Conservation (phyloP, 2,329 filamentous ascomycete species). For the Penicillium sp. region DNA sequence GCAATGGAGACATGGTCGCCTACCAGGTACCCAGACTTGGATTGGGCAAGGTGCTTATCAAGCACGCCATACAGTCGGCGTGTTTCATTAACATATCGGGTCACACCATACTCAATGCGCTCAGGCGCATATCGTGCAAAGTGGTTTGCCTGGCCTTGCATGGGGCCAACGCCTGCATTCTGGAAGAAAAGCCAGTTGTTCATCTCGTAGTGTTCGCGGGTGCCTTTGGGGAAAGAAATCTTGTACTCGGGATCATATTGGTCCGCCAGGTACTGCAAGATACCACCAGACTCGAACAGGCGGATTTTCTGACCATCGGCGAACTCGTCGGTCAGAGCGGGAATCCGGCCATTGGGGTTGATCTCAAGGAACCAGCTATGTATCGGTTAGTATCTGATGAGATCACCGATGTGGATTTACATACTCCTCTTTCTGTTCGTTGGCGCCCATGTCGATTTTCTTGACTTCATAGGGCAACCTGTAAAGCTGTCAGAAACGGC, state of each 20-base stretch:
- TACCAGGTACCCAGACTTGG: slow-evolving; percentile 53
- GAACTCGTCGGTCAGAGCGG: slow-evolving; percentile 78
- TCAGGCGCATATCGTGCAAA: slow-evolving; percentile 81
- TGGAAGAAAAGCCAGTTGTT: slow-evolving; percentile 79
- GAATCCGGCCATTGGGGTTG: slow-evolving; percentile 91
- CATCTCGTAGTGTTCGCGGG: slow-evolving; percentile 74
- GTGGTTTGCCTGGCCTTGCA: slow-evolving; percentile 84
- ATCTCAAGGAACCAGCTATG: slow-evolving; percentile 78
- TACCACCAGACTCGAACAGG: slow-evolving; percentile 80
- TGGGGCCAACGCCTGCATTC: slow-evolving; percentile 77
- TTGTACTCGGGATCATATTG: slow-evolving; percentile 80
- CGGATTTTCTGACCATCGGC: slow-evolving; percentile 70
- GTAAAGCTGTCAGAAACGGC: slow-evolving; percentile 14
- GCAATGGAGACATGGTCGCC: slow-evolving; percentile 55
- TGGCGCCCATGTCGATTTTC: slow-evolving; percentile 69
- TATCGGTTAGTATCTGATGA: slow-evolving; percentile 6
- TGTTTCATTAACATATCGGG: slow-evolving; percentile 80
- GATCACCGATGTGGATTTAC: slow-evolving; percentile 3
- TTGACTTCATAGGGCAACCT: slow-evolving; percentile 73
- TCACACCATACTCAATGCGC: slow-evolving; percentile 77
- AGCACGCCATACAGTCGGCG: slow-evolving; percentile 77
- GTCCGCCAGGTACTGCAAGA: slow-evolving; percentile 80
- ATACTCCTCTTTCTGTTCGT: slow-evolving; percentile 71
- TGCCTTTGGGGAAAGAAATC: slow-evolving; percentile 73
- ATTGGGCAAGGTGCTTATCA: slow-evolving; percentile 64